Percentiles rank a stretch among this genome's conserved stretches.
These are phyloP conservation scores for Oryza nivara DNA, from an alignment of 176 grass and related monocot species.

Conservation along the genomic window DNA sequence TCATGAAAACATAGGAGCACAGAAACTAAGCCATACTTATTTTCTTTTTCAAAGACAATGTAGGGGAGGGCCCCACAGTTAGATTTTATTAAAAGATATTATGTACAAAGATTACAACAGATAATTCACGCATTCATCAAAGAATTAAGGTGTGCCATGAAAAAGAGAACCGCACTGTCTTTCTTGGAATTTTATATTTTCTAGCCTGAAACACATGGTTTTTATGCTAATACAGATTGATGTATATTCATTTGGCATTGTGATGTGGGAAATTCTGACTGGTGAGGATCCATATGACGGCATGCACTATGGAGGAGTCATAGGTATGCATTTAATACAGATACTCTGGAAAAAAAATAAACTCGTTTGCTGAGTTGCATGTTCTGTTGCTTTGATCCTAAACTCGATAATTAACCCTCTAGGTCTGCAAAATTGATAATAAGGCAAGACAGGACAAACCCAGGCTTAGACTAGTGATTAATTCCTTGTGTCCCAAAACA, in stretches of 20 bases:
- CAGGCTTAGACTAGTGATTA: background rate
- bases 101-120: too few relatives aligned
- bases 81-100: too few relatives aligned
- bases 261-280: conserved; percentile 98
- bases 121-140: background rate
- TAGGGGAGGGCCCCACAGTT: too few relatives aligned
- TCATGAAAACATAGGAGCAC: conserved; percentile 7
- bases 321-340: conserved; percentile 62
- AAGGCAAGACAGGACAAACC: background rate
- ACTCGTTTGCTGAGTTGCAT: background rate
- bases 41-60: too few relatives aligned
- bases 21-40: background rate
- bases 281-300: conserved; percentile 83
- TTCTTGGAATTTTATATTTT: background rate
- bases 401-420: background rate
- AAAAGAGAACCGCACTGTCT: background rate
- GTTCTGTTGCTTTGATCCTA: background rate
- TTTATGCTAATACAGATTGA: conserved; percentile 62
- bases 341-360: background rate
- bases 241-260: conserved; percentile 84
- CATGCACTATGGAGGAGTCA: conserved; percentile 92
- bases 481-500: background rate
- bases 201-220: conserved; percentile 16
- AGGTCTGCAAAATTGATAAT: background rate
- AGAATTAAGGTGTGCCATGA: background rate